Percentiles rank a stretch among this genome's conserved stretches.
Evolutionary conservation across 2,329 filamentous ascomycete species (phyloP).

Genomic region (Alternaria solani): DNA sequence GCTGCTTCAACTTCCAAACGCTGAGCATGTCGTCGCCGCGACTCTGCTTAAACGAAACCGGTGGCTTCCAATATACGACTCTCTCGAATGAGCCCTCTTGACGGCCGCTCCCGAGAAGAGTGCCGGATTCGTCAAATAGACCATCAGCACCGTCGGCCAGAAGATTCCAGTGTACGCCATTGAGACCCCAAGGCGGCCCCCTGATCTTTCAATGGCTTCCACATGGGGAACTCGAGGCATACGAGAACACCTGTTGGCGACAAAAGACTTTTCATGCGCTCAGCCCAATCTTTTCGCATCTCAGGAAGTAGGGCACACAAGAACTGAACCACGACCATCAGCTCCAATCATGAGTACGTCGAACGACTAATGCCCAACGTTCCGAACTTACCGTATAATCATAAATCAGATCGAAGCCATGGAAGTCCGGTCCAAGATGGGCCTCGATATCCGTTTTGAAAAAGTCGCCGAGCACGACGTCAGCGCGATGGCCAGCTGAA

Average conservation of each 20-base stretch:
- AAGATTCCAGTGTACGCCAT: slow-evolving; percentile 47
- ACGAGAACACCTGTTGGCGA: slow-evolving; percentile 61
- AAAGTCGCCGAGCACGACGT: slow-evolving; percentile 70
- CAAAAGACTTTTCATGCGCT: slow-evolving; percentile 62
- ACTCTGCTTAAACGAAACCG: slow-evolving; percentile 26
- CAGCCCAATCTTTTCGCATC: slow-evolving; percentile 63
- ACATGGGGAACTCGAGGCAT: slow-evolving; percentile 77
- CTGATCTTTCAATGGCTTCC: slow-evolving; percentile 67
- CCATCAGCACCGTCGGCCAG: slow-evolving; percentile 21
- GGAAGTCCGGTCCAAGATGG: slow-evolving; percentile 37
- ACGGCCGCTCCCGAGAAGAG: slow-evolving; percentile 4
- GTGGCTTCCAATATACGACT: slow-evolving; percentile 23
- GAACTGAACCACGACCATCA: slow-evolving; percentile 54
- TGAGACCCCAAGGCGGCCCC: slow-evolving; percentile 80
- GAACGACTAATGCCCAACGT: background rate
- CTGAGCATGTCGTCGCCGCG: slow-evolving; percentile 26
- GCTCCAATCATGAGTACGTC: background rate
- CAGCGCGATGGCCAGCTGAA: slow-evolving; percentile 40
- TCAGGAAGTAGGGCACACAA: slow-evolving; percentile 65
- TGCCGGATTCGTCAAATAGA: slow-evolving; percentile 19
- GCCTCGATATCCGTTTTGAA: slow-evolving; percentile 65
- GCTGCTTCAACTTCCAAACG: slow-evolving; percentile 25
- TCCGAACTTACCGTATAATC: slow-evolving; percentile 62
- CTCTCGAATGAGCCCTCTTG: slow-evolving; percentile 18
- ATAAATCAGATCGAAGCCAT: slow-evolving; percentile 65